Evolutionary conservation across 208 protist species (phyloP).

Genomic region (Eutreptiella sp.): DNA sequence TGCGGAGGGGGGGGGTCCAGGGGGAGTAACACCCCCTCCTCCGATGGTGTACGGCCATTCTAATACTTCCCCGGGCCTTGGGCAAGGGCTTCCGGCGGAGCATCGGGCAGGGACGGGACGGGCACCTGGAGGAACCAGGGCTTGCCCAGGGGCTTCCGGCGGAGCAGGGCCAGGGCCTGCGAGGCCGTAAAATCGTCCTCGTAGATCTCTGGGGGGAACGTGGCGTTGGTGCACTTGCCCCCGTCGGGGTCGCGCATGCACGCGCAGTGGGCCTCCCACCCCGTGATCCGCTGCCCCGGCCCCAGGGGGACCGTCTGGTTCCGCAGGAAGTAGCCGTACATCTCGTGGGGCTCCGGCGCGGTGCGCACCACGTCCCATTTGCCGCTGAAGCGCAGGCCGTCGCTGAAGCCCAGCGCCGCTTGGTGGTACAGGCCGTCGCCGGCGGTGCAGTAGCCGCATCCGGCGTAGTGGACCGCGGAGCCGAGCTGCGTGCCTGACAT

Average conservation of each 20-base stretch:
- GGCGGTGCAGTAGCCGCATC: constrained; percentile 5
- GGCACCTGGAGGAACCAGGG: constrained; percentile 10
- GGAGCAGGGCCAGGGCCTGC: background rate
- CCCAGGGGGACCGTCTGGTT: background rate
- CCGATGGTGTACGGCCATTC: too few species aligned
- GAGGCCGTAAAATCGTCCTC: constrained; percentile 1
- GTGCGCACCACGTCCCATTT: background rate
- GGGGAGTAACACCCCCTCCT: too few species aligned
- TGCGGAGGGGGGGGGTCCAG: too few species aligned
- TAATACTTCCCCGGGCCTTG: too few species aligned
- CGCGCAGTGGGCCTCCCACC: background rate
- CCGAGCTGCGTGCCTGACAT: constrained; percentile 8
- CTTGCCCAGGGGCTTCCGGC: background rate
- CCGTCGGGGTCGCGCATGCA: constrained; percentile 1
- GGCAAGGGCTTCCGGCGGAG: too few species aligned
- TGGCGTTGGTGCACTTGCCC: constrained; percentile 1
- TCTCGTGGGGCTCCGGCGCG: background rate
- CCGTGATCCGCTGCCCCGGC: background rate
- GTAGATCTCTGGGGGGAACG: background rate
- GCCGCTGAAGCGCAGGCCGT: constrained; percentile 1
- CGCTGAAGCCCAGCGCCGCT: constrained; percentile 4
- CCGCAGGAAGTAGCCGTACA: background rate
- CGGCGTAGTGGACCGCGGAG: background rate
- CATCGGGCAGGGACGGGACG: too few species aligned
- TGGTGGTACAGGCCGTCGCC: constrained; percentile 16